Percentiles rank a stretch among this genome's conserved stretches.
phyloP scores from a whole-genome alignment of 2,329 filamentous ascomycete species.

The Penicillium vulpinum region DNA sequence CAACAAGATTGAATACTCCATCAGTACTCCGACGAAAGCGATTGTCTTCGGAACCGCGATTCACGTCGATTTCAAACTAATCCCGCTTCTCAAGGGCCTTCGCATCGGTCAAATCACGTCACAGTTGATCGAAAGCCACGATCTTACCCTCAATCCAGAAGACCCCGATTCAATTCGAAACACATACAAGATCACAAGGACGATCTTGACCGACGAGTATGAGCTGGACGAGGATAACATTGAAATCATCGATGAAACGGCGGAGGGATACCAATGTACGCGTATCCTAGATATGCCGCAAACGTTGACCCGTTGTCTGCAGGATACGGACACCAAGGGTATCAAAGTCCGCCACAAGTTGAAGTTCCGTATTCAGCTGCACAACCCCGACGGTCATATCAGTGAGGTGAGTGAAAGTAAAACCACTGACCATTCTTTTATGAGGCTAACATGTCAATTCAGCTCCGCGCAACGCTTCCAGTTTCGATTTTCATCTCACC shows the following conservation, averaged over 20 bases:
- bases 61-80: conserved; percentile 79
- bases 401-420: conserved; percentile 66
- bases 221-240: conserved; percentile 67
- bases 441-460: conserved; percentile 15
- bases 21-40: conserved; percentile 89
- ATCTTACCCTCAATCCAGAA: conserved; percentile 58
- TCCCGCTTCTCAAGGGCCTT: conserved; percentile 84
- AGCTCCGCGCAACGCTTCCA: conserved; percentile 85
- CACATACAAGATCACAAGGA: conserved; percentile 63
- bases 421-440: no score
- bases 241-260: conserved; percentile 56
- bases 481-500: conserved; percentile 95
- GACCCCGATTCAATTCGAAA: conserved; percentile 40
- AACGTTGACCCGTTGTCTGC: conserved; percentile 77
- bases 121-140: conserved; percentile 76
- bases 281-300: conserved; percentile 70
- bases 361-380: conserved; percentile 83
- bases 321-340: conserved; percentile 83
- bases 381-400: conserved; percentile 91
- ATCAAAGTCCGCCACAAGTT: conserved; percentile 94
- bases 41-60: conserved; percentile 90
- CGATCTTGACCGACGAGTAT: conserved; percentile 67
- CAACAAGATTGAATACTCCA: conserved; percentile 95
- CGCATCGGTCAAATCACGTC: conserved; percentile 79
- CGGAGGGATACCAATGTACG: conserved; percentile 62